Base-by-base conservation (phyloP, 2,329 filamentous ascomycete species). In the Lasiodiplodia sp. region DNA sequence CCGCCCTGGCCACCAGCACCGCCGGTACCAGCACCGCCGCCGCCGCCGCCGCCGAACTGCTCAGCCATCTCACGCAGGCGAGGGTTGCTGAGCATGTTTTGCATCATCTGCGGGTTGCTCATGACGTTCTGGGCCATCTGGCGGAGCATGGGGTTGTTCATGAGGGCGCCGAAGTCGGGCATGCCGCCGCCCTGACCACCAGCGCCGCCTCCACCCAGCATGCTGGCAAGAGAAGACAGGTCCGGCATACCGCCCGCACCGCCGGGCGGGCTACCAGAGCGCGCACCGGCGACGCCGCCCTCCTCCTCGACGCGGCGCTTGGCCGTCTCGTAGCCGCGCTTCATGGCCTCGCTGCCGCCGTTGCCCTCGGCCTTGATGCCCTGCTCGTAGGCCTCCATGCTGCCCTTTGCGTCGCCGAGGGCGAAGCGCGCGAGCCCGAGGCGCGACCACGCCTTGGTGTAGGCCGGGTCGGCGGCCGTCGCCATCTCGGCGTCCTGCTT, bases 61-160 rank as follows among this genome's bases (percentile, higher is more conserved):
- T 91, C 90, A 56, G 93, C 94, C 93, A 97, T 95, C 78, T 96
- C 89, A 68, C 92, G 87, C 71, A 98, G 83, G 70, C 90, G 88
- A 3, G 96, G 96, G 85, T 99, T 98, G 85, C 86, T 93, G 94
- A 99, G 97, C 69, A 99, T 82, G 79, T 94, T 96, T 78, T 86
- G 87, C 89, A 98, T 91, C 85, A 94, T 89, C 11, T 97, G 92
- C 0, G 96, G 96, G 83, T 99, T 97, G 83, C 90, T 93, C 96
- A 98, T 98, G 67, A 99, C 82, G 81, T 93, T 97, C 85, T 97
- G 93, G 4, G 96, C 96, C 94, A 98, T 97, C 83, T 88, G 92
- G 63, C 94, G 89, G 83, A 99, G 97, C 96, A 98, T 98, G 68
- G 96, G 96, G 84, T 98, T 99, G 85, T 86, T 94, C 94, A 98